Conservation (phyloP, 768 basidiomycete genomes). For the Neoboletus magnificus region DNA sequence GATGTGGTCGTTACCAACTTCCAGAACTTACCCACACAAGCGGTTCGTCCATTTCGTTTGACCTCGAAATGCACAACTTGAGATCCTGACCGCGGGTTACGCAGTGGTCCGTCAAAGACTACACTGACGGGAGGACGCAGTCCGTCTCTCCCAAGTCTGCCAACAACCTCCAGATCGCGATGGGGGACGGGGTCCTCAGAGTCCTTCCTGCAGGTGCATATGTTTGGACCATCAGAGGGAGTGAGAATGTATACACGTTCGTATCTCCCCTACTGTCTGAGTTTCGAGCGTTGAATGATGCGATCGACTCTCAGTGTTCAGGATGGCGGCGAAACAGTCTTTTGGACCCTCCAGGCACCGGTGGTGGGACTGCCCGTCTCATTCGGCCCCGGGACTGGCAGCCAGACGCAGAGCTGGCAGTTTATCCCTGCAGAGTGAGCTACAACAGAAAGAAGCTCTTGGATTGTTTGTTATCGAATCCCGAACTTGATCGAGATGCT, state of each 20-base stretch:
- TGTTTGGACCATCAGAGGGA: neutral
- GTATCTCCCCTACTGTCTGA: neutral
- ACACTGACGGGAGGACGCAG: neutral
- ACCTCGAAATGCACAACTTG: neutral
- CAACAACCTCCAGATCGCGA: neutral
- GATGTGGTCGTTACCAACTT: neutral
- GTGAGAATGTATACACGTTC: neutral
- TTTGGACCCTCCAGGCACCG: too few relatives aligned
- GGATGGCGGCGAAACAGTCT: neutral
- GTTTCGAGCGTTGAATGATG: neutral
- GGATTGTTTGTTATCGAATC: too few relatives aligned
- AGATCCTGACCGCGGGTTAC: neutral
- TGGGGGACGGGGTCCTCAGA: neutral
- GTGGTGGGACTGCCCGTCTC: too few relatives aligned
- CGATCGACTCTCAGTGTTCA: neutral
- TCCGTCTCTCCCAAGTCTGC: neutral
- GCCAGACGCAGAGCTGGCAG: too few relatives aligned
- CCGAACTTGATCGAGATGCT: too few relatives aligned
- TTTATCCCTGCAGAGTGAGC: too few relatives aligned
- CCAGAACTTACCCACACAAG: neutral
- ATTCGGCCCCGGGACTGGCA: too few relatives aligned
- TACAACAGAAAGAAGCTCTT: too few relatives aligned
- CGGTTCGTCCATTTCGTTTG: neutral
- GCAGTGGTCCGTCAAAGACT: neutral
- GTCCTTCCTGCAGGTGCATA: neutral